These are phyloP conservation scores for Jacaranda copaia DNA, from an alignment of 257 asterid species.

Conservation along the genomic window DNA sequence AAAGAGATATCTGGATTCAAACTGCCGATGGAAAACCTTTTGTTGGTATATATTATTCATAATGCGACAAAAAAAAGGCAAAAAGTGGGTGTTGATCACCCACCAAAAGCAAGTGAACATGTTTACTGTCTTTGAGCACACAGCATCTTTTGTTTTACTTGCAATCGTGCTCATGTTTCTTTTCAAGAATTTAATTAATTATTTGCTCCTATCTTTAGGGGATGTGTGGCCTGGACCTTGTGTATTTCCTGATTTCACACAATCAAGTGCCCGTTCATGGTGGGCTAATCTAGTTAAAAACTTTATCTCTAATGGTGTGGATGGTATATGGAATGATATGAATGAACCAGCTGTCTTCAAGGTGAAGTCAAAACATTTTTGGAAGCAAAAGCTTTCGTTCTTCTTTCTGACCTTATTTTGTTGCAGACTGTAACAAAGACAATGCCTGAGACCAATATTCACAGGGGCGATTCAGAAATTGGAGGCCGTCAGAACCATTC, in stretches of 20 bases:
- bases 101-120: background rate
- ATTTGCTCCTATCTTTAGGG: slow-evolving; percentile 53
- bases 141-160: background rate
- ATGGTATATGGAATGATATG: slow-evolving; percentile 99
- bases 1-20: slow-evolving; percentile 86
- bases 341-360: slow-evolving; percentile 96
- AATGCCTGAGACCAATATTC: slow-evolving; percentile 95
- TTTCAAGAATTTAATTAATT: slow-evolving; percentile 29
- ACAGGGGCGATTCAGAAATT: slow-evolving; percentile 84
- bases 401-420: slow-evolving; percentile 35
- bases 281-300: slow-evolving; percentile 91
- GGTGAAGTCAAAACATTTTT: slow-evolving; percentile 55
- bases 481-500: slow-evolving; percentile 87
- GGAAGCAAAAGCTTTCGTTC: slow-evolving; percentile 14
- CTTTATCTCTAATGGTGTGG: slow-evolving; percentile 84
- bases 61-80: background rate
- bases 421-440: slow-evolving; percentile 92
- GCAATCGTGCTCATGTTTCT: slow-evolving; percentile 6
- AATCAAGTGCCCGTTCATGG: slow-evolving; percentile 82
- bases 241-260: slow-evolving; percentile 94
- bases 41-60: slow-evolving; percentile 52
- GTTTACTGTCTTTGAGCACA: background rate
- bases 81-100: background rate
- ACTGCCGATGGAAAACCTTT: slow-evolving; percentile 78
- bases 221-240: slow-evolving; percentile 99